These are phyloP conservation scores for Microdochium bolleyi DNA, from an alignment of 2,329 filamentous ascomycete genomes.

Conservation along the genomic window DNA sequence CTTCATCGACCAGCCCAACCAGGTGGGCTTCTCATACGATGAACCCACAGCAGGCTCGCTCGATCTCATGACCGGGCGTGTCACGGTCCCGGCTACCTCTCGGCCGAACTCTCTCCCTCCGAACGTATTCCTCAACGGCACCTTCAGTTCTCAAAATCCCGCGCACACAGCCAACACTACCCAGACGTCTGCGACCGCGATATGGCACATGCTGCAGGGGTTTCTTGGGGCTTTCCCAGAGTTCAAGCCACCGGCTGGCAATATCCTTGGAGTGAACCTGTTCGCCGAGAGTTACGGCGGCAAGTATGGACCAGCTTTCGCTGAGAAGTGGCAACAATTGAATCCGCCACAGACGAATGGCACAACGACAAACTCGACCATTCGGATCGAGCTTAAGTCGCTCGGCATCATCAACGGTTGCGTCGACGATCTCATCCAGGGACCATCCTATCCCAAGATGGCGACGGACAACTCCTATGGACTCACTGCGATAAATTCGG, in stretches of 20 bases:
- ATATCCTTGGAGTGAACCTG: slow-evolving; percentile 42
- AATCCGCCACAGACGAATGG: slow-evolving; percentile 54
- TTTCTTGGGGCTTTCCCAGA: slow-evolving; percentile 54
- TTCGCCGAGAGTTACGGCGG: slow-evolving; percentile 50
- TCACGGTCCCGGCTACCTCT: slow-evolving; percentile 33
- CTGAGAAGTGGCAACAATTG: slow-evolving; percentile 36
- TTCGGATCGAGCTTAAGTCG: slow-evolving; percentile 37
- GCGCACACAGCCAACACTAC: slow-evolving; percentile 50
- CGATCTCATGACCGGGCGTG: slow-evolving; percentile 19
- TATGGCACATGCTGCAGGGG: slow-evolving; percentile 54
- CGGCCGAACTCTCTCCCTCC: slow-evolving; percentile 25
- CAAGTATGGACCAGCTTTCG: slow-evolving; percentile 49
- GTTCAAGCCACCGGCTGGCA: slow-evolving; percentile 36
- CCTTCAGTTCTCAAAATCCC: slow-evolving; percentile 45
- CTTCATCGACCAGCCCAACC: slow-evolving; percentile 53
- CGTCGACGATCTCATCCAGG: slow-evolving; percentile 48
- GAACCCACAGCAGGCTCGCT: slow-evolving; percentile 22
- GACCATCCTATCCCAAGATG: slow-evolving; percentile 50
- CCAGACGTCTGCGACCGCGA: slow-evolving; percentile 42
- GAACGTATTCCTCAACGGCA: slow-evolving; percentile 17
- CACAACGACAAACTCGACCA: slow-evolving; percentile 30
- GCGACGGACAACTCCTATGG: slow-evolving; percentile 49
- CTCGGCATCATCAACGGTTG: slow-evolving; percentile 51
- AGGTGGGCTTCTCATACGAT: slow-evolving; percentile 46
- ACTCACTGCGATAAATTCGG: slow-evolving; percentile 40